Percentiles rank a stretch among this genome's conserved stretches.
Evolutionary conservation across 345 rosid species (phyloP).

Genomic region (Camelina laxa): DNA sequence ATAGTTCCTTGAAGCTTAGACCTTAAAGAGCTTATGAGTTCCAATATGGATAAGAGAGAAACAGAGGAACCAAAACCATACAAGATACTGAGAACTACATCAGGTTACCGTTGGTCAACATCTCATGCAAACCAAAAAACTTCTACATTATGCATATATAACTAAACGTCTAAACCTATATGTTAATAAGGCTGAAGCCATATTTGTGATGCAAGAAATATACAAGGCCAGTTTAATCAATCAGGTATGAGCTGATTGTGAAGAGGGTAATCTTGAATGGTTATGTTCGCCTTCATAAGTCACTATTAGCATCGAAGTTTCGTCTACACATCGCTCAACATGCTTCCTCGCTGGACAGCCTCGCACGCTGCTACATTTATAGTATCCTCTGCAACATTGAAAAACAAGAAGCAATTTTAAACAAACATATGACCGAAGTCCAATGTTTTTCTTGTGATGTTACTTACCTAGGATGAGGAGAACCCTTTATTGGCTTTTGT

Average conservation of each 20-base stretch:
- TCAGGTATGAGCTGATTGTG: constrained; percentile 61
- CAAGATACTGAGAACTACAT: constrained; percentile 4
- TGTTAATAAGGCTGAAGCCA: constrained; percentile 4
- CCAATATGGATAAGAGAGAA: not conserved
- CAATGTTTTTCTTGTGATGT: constrained; percentile 7
- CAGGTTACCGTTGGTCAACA: constrained; percentile 1
- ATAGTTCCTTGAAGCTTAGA: no score
- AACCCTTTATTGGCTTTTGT: constrained; percentile 79
- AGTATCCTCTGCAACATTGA: constrained; percentile 64
- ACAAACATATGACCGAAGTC: not conserved
- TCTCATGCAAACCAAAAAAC: constrained; percentile 6
- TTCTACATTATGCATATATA: not conserved
- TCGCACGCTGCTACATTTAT: constrained; percentile 73
- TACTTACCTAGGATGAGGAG: constrained; percentile 55
- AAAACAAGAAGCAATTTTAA: not conserved
- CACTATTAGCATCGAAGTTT: constrained; percentile 72
- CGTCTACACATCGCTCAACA: constrained; percentile 73
- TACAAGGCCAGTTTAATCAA: constrained; percentile 15
- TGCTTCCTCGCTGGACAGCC: constrained; percentile 88
- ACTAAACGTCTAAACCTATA: constrained; percentile 12
- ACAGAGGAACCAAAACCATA: constrained; percentile 22
- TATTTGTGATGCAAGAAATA: constrained; percentile 21
- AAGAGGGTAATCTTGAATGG: constrained; percentile 57
- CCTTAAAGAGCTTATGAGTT: no score
- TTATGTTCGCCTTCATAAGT: constrained; percentile 83